Conservation (phyloP, 306 rosid species). For the Rosa chinensis region DNA sequence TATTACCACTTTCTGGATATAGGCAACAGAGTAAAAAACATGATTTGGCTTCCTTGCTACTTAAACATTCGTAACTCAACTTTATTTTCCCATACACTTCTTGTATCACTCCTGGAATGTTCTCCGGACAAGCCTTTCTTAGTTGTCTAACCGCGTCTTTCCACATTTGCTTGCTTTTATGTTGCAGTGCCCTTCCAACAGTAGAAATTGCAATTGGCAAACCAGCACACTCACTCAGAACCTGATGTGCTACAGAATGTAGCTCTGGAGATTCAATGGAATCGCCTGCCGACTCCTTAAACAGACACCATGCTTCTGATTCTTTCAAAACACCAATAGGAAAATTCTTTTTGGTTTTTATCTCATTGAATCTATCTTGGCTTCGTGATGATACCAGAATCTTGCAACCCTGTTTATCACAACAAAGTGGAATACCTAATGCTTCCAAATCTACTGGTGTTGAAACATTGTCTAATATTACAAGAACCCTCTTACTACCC, state of each 20-base stretch:
- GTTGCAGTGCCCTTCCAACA: conserved; percentile 27
- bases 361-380: not conserved
- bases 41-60: conserved; percentile 7
- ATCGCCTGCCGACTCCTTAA: not conserved
- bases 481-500: not conserved
- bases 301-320: not conserved
- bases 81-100: not conserved
- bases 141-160: conserved; percentile 31
- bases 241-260: conserved; percentile 17
- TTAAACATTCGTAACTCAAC: not conserved
- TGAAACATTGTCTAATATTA: conserved; percentile 4
- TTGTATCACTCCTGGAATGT: not conserved
- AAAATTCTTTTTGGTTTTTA: not conserved
- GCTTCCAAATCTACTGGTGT: not conserved
- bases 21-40: not conserved
- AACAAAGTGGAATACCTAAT: not conserved
- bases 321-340: not conserved
- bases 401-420: not conserved
- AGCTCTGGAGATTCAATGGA: not conserved
- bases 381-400: not conserved
- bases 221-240: conserved; percentile 33
- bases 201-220: conserved; percentile 41
- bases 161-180: conserved; percentile 27
- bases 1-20: no score
- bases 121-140: not conserved